Evolutionary conservation across 352 stramenopile genomes (phyloP).

Genomic region (Pythium graminicola): DNA sequence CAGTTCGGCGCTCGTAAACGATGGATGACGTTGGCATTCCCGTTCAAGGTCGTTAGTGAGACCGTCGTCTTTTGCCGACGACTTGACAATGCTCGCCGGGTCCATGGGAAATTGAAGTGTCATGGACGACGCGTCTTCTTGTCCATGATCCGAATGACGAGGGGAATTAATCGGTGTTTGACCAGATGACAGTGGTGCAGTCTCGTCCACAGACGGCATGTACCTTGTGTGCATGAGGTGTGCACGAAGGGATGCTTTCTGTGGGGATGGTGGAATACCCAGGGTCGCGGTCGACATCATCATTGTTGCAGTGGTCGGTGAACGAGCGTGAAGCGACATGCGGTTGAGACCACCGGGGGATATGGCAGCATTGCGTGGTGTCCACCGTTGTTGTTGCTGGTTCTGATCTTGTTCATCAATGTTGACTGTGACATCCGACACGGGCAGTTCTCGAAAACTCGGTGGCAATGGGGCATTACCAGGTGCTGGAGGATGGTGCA

Average conservation of each 20-base stretch:
- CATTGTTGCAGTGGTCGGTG: constrained; percentile 1
- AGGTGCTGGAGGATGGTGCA: constrained; percentile 28
- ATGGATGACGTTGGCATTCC: constrained; percentile 13
- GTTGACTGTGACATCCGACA: constrained; percentile 33
- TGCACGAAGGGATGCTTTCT: constrained; percentile 27
- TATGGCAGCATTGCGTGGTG: constrained; percentile 1
- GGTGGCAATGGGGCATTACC: constrained; percentile 7
- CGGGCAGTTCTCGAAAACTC: constrained; percentile 10
- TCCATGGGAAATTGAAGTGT: constrained; percentile 24
- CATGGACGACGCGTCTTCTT: not conserved
- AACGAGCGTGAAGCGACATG: constrained; percentile 20
- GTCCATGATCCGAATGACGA: constrained; percentile 8
- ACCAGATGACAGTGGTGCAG: constrained; percentile 33
- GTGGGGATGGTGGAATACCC: constrained; percentile 38
- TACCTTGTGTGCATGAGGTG: constrained; percentile 34
- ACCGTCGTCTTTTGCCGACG: not conserved
- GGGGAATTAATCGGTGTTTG: constrained; percentile 48
- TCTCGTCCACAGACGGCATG: constrained; percentile 73
- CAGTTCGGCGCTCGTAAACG: not conserved
- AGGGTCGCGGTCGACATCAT: constrained; percentile 12
- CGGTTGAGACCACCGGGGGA: constrained; percentile 23
- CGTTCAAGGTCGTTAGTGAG: not conserved
- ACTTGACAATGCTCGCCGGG: not conserved
- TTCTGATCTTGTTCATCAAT: constrained; percentile 29
- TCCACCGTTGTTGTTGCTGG: constrained; percentile 24